These are phyloP conservation scores for Plasmopara viticola DNA, from an alignment of 352 stramenopile genomes.

Conservation along the genomic window DNA sequence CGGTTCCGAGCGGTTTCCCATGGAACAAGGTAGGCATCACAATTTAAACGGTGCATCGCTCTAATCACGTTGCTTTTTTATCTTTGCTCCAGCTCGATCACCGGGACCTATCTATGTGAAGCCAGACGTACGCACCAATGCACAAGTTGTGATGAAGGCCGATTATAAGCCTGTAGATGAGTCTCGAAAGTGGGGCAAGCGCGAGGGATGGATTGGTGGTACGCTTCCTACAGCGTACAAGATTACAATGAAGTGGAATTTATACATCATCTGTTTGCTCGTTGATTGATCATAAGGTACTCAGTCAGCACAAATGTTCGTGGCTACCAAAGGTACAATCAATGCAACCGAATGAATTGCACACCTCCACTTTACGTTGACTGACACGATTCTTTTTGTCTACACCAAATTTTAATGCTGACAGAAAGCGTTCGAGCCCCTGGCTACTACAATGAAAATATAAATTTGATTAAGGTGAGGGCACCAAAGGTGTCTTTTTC, in stretches of 20 bases:
- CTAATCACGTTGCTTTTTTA: neutral
- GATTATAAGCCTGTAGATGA: slow-evolving; percentile 67
- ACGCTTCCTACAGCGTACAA: neutral
- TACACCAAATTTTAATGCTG: neutral
- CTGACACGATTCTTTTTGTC: slow-evolving; percentile 5
- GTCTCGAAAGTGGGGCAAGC: slow-evolving; percentile 59
- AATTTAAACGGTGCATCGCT: neutral
- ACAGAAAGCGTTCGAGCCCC: slow-evolving; percentile 54
- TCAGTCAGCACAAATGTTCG: slow-evolving; percentile 41
- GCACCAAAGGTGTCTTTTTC: slow-evolving; percentile 71
- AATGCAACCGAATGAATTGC: neutral
- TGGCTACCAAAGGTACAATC: slow-evolving; percentile 48
- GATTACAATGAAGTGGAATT: neutral
- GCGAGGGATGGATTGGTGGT: slow-evolving; percentile 81
- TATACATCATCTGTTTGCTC: neutral
- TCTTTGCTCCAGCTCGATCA: slow-evolving; percentile 35
- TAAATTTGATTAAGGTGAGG: slow-evolving; percentile 51
- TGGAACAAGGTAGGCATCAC: slow-evolving; percentile 44
- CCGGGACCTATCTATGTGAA: slow-evolving; percentile 71
- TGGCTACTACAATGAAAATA: slow-evolving; percentile 63
- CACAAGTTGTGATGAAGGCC: slow-evolving; percentile 63
- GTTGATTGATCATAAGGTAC: slow-evolving; percentile 13
- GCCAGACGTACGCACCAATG: slow-evolving; percentile 47
- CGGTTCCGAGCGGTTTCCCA: slow-evolving; percentile 65
- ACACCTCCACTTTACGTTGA: neutral